These are phyloP conservation scores for Aspergillus persii DNA, from an alignment of 2,329 filamentous ascomycete genomes.

Conservation along the genomic window DNA sequence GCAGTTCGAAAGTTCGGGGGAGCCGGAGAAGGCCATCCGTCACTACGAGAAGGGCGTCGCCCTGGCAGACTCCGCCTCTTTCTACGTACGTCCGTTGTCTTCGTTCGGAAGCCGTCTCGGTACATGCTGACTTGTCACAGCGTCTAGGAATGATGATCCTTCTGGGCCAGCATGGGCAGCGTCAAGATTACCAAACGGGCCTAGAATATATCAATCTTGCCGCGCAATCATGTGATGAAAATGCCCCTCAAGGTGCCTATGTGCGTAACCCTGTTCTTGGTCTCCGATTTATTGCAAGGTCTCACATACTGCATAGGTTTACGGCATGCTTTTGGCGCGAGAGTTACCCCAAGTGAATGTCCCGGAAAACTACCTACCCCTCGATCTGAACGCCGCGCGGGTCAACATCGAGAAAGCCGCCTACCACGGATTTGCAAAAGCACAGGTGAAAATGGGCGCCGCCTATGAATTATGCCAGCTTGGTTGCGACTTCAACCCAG, in stretches of 20 bases:
- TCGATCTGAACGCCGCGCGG: slow-evolving; percentile 70
- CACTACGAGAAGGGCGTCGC: slow-evolving; percentile 84
- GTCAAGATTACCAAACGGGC: slow-evolving; percentile 73
- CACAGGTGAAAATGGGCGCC: slow-evolving; percentile 94
- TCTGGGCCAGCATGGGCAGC: slow-evolving; percentile 87
- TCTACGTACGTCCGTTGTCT: slow-evolving; percentile 49
- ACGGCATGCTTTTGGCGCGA: slow-evolving; percentile 88
- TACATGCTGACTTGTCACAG: slow-evolving; percentile 45
- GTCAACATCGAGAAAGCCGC: slow-evolving; percentile 95
- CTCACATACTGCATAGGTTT: slow-evolving; percentile 52
- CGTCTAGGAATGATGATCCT: slow-evolving; percentile 97
- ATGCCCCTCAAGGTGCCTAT: slow-evolving; percentile 93
- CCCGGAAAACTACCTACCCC: slow-evolving; percentile 68
- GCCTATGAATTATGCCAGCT: slow-evolving; percentile 93
- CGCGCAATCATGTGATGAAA: slow-evolving; percentile 87
- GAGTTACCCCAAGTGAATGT: slow-evolving; percentile 89
- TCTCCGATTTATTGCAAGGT: neutral
- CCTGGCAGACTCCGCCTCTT: slow-evolving; percentile 81
- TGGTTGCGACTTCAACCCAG: slow-evolving; percentile 90
- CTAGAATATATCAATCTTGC: slow-evolving; percentile 80
- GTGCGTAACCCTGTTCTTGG: slow-evolving; percentile 32
- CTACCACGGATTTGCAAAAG: slow-evolving; percentile 92
- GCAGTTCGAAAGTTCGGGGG: slow-evolving; percentile 94
- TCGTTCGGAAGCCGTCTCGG: neutral
- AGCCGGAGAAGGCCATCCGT: slow-evolving; percentile 82